Conservation (phyloP, 768 basidiomycete species). For the Suillus subluteus region DNA sequence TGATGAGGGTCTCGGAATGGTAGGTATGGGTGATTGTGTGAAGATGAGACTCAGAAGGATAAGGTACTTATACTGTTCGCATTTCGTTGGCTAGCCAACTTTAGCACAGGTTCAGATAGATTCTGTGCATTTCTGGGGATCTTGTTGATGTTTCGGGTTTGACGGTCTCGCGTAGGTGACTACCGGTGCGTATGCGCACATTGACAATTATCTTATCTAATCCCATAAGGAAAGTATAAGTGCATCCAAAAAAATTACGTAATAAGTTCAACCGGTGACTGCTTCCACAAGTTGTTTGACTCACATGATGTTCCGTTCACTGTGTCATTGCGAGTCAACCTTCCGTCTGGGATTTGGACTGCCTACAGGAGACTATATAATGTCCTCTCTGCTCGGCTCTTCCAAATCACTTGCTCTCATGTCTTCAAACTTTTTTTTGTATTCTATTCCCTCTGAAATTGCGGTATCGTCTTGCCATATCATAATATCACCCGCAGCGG, state of each 20-base stretch:
- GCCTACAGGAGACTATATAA: not conserved
- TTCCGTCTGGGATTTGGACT: not conserved
- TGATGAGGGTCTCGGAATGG: conserved; percentile 17
- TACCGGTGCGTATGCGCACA: not conserved
- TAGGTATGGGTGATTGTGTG: conserved; percentile 1
- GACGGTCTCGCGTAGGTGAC: not conserved
- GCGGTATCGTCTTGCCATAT: not conserved
- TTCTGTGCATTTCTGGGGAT: conserved; percentile 16
- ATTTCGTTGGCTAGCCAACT: conserved; percentile 2
- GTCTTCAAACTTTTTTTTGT: not conserved
- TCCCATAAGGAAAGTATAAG: not conserved
- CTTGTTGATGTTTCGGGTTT: not conserved
- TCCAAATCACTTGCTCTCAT: not conserved
- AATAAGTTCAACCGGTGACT: not conserved
- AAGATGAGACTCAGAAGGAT: not conserved
- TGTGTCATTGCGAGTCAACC: conserved; percentile 1
- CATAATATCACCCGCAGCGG: not conserved
- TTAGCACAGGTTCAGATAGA: not conserved
- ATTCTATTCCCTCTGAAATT: not conserved
- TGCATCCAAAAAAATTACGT: not conserved
- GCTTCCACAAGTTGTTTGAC: not conserved
- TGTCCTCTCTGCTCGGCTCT: not conserved
- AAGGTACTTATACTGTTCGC: conserved; percentile 9
- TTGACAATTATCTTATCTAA: not conserved
- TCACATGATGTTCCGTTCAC: not conserved